These are phyloP conservation scores for Pichia sp. DNA, from an alignment of 1,139 yeast species.

Conservation along the genomic window DNA sequence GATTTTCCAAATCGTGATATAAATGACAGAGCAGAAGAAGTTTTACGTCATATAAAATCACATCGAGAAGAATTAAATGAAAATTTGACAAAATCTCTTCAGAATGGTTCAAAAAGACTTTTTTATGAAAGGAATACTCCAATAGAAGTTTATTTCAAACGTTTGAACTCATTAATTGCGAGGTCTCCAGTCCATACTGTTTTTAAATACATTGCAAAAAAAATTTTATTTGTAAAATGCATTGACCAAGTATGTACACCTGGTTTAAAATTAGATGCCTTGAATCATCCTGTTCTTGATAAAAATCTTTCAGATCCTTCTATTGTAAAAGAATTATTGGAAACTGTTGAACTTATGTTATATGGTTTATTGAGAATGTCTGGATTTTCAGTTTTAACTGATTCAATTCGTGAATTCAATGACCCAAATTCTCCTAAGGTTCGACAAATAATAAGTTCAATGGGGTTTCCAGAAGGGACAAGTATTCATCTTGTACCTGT, in stretches of 20 bases:
- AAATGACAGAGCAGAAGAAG: no score
- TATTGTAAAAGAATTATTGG: not conserved
- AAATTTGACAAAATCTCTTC: not conserved
- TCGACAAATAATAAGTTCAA: not conserved
- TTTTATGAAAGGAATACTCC: not conserved
- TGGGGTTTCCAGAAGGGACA: not conserved
- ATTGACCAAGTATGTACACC: not conserved
- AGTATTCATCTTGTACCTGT: not conserved
- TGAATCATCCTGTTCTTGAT: not conserved
- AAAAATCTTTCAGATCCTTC: not conserved
- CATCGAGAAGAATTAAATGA: not conserved
- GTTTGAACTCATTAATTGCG: not conserved
- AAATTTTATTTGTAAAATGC: not conserved
- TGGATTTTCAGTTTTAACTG: not conserved
- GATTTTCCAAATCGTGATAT: no score
- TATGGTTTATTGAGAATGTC: not conserved
- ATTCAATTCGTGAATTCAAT: not conserved
- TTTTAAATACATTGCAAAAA: not conserved
- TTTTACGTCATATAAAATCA: not conserved
- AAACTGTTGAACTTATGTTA: not conserved
- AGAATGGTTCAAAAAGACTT: not conserved
- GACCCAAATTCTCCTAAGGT: not conserved
- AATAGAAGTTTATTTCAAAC: not conserved
- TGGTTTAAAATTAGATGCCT: not conserved
- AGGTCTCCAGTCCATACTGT: not conserved